Evolutionary conservation across 345 rosid genomes (phyloP).

Genomic region (Turritis glabra): DNA sequence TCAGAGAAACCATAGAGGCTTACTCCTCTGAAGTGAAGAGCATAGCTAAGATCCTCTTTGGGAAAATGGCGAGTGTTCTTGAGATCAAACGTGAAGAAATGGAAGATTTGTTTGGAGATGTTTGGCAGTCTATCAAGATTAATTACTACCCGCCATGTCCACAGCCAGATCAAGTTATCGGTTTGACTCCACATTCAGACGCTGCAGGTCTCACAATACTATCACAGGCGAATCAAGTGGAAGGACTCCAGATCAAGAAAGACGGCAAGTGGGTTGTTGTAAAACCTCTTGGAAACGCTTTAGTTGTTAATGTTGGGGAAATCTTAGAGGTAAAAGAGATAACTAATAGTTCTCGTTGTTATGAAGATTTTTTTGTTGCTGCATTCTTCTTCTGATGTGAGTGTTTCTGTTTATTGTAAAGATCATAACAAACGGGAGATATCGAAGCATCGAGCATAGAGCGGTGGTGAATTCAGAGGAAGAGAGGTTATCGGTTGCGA

Average conservation of each 20-base stretch:
- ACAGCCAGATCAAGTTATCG: conserved; percentile 39
- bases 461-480: conserved; percentile 43
- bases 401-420: conserved; percentile 17
- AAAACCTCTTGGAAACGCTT: conserved; percentile 43
- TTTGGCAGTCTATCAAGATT: conserved; percentile 41
- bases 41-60: conserved; percentile 31
- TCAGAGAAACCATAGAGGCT: conserved; percentile 42
- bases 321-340: conserved; percentile 45
- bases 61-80: conserved; percentile 34
- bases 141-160: conserved; percentile 51
- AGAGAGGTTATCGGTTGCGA: conserved; percentile 53
- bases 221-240: conserved; percentile 42
- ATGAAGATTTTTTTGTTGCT: neutral
- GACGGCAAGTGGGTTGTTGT: conserved; percentile 44
- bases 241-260: conserved; percentile 47
- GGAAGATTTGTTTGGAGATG: conserved; percentile 38
- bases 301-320: conserved; percentile 54
- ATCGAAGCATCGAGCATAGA: conserved; percentile 52
- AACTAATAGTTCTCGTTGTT: neutral
- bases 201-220: conserved; percentile 43
- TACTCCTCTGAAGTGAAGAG: conserved; percentile 37
- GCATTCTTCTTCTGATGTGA: conserved; percentile 7
- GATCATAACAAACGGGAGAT: conserved; percentile 53
- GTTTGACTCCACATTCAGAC: conserved; percentile 46
- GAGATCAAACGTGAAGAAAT: conserved; percentile 38